Percentiles rank a stretch among this genome's conserved stretches.
These are phyloP conservation scores for Capsicum chinense DNA, from an alignment of 257 asterid species.

Conservation along the genomic window DNA sequence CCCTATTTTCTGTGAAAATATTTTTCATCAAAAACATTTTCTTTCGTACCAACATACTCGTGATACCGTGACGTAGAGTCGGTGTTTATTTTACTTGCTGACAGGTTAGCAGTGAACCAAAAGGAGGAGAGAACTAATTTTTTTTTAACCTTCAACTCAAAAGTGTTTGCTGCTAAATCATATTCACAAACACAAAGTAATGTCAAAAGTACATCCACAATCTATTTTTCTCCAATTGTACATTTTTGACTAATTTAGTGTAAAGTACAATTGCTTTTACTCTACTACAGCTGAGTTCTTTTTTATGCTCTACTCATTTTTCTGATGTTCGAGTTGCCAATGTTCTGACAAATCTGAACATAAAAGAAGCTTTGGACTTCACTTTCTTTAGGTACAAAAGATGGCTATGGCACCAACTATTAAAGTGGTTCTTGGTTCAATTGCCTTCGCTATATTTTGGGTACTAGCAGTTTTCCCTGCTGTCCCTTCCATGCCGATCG, in stretches of 20 bases:
- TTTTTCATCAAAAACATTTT: too few species aligned
- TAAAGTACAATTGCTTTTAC: background rate
- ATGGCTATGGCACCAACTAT: slow-evolving; percentile 77
- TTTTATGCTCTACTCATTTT: too few species aligned
- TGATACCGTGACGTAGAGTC: background rate
- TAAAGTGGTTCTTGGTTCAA: slow-evolving; percentile 79
- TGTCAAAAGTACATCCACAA: background rate
- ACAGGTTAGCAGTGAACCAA: background rate
- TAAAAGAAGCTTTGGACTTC: background rate
- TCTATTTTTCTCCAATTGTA: background rate
- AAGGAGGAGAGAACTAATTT: background rate
- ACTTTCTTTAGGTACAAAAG: background rate
- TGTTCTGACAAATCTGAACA: background rate
- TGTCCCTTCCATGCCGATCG: slow-evolving; percentile 87
- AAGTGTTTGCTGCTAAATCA: background rate
- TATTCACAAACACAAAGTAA: background rate
- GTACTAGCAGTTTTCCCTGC: slow-evolving; percentile 89
- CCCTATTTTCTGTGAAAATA: too few species aligned
- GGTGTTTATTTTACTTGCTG: background rate
- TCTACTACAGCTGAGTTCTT: background rate
- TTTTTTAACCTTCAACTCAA: too few species aligned
- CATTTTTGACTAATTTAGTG: background rate
- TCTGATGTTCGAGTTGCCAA: background rate
- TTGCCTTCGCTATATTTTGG: slow-evolving; percentile 84
- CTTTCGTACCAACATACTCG: too few species aligned